Evolutionary conservation across 768 basidiomycete species (phyloP), one percentile per base, ranked within the genome.

Genomic region (Podaxis sp.): DNA sequence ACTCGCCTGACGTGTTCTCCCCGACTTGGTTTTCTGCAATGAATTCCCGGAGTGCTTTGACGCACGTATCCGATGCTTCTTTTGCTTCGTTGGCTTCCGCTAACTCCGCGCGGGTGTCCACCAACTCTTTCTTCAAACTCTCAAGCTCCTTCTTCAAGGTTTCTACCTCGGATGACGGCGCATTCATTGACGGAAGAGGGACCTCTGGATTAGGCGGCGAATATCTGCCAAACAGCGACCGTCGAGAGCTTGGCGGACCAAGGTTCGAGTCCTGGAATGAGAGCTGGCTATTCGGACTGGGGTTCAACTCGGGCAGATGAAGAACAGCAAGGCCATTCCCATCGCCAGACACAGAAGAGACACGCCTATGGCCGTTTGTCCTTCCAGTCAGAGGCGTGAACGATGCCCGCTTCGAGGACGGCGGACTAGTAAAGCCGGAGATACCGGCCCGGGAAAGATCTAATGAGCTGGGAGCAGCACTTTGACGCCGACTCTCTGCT

Each of bases 41-140:
- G 71, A 90, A 98, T 62, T 87, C 89, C 40, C 95, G 82, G 48
- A 99, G 78, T 0, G 90, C 92, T 59, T 84, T 87, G 66, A 91
- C 86, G 71, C 93, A 95, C 0, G 84, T 84, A 66, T 98, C 95
- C 38, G 90, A 92, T 3, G 96, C 96, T 70, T 93, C 88, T 53
- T 87, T 81, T 2, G 92, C 93, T 74, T 98, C 96, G 64, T 84
- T 88, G 0, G 87, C 81, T 70, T 96, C 95, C 41, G 71, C 78
- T 51, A 96, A 76, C 36, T 67, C 66, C 12, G 49, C 53, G 3
- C 62, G 57, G 10, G 59, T 59, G 28, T 58, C 59, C 17, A 28
- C 55, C n/a, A 67, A 56, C 63, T 93, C 90, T 64, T 84, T 82
- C 67, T 84, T 84, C 17, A 83, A 79, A 33, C 82, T 84, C 37